Base-by-base conservation (phyloP, 805 yeast species). In the Pichia paraexigua region DNA sequence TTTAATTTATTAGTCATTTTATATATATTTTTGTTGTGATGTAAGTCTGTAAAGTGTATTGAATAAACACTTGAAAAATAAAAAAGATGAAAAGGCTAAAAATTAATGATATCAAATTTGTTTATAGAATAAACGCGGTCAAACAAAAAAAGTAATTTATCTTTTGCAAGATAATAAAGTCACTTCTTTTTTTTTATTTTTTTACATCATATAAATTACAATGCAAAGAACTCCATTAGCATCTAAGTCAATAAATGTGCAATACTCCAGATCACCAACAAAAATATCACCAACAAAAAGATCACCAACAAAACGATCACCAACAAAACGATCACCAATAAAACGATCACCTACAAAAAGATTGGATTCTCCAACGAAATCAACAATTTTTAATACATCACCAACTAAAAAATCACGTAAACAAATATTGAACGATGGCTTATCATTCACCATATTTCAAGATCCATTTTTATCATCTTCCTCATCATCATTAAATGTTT, bases 301-400 rank as follows among this genome's bases (percentile, higher is more conserved):
- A 42, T 50, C 53, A 12, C 50, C 50, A 15, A 12, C 50, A 5
- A 54, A 54, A 39, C 9, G 37, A 11, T 21, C 32, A 5, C 27
- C 30, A 27, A 27, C 30, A 11, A 46, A 42, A 25, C 28, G 50
- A 32, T 37, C 45, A 2, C 57, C 57, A 6, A 27, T 30, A 15
- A 54, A 54, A 43, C 7, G 4, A 46, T 50, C 53, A 17, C 49
- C 50, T 6, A 10, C 42, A n/a, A 46, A 42, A 25, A 43, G 52
- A 32, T 37, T 42, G 3, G 39, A 48, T 12, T 46, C 55, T 5
- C 57, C 57, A 6, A 27, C 39, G 17, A 54, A 54, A 43, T 44
- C 49, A 21, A 17, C 48, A 28, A 11, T 15, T 18, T 10, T 24
- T 9, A 32, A 42, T 7, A 20, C 41, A 10, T 47, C 52, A 17